A percentile compares a stretch with the other conserved stretches of the same genome.
Evolutionary conservation across 768 basidiomycete species (phyloP).

Genomic region (Harrya chromipes): DNA sequence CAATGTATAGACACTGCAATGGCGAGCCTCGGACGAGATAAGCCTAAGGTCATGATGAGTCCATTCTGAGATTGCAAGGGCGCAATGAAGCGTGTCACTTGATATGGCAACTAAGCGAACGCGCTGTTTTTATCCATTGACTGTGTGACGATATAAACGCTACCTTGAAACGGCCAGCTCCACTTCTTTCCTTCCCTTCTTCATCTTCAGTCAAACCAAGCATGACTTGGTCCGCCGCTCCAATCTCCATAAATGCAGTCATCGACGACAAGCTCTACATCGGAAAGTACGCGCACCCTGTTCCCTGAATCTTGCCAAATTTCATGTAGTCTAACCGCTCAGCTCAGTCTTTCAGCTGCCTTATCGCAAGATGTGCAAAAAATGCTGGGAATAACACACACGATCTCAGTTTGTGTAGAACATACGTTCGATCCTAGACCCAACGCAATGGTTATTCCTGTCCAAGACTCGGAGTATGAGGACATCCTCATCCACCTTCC

Average conservation of each 20-base stretch:
- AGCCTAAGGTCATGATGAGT: too few relatives aligned
- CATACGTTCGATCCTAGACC: constrained; percentile 40
- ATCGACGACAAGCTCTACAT: constrained; percentile 33
- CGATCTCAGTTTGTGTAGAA: constrained; percentile 58
- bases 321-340: background rate
- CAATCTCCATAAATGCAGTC: constrained; percentile 26
- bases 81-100: background rate
- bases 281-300: constrained; percentile 31
- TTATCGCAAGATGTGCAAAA: constrained; percentile 29
- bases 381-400: constrained; percentile 49
- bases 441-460: constrained; percentile 33
- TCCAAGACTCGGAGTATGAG: constrained; percentile 49
- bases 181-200: constrained; percentile 3
- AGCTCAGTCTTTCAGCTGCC: constrained; percentile 30
- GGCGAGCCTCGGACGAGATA: too few relatives aligned
- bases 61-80: background rate
- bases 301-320: background rate
- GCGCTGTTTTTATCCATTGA: constrained; percentile 16
- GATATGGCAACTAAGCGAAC: constrained; percentile 17
- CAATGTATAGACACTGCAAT: too few relatives aligned
- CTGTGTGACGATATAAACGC: constrained; percentile 18
- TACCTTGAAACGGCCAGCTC: constrained; percentile 9
- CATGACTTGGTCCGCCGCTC: constrained; percentile 30
- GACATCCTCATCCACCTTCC: constrained; percentile 67
- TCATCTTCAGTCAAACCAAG: background rate